phyloP scores from a whole-genome alignment of 441 rosid species.

The Manihot esculenta region DNA sequence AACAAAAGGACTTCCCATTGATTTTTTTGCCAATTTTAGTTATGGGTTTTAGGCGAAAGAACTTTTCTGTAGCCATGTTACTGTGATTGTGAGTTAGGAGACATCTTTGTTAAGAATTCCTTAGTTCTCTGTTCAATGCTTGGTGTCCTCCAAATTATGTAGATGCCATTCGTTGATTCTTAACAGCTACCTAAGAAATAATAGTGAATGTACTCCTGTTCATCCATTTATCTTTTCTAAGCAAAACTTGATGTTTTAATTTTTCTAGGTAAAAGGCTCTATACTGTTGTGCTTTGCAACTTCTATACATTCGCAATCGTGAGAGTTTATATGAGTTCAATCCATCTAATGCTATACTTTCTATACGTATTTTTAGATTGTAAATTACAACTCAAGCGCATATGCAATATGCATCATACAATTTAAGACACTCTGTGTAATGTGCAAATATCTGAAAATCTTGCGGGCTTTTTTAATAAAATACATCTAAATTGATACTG shows the following conservation, averaged over 20 bases:
- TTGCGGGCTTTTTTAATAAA: neutral
- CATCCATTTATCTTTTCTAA: neutral
- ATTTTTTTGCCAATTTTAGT: neutral
- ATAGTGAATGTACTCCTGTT: neutral
- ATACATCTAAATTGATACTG: neutral
- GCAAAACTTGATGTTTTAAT: neutral
- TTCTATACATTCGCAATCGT: neutral
- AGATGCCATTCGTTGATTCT: neutral
- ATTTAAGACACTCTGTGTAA: neutral
- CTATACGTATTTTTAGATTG: neutral
- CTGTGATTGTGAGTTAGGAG: neutral
- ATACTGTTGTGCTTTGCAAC: neutral
- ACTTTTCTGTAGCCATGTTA: neutral
- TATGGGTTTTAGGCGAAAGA: neutral
- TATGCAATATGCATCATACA: neutral
- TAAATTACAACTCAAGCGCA: neutral
- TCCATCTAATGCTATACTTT: neutral
- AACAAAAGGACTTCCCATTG: neutral
- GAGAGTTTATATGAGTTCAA: neutral
- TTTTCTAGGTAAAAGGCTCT: neutral
- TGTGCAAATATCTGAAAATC: neutral
- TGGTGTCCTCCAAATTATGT: neutral
- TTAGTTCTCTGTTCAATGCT: neutral
- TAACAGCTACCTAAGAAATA: neutral
- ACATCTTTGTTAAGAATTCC: neutral